Evolutionary conservation across 495 filamentous ascomycete genomes (phyloP), one percentile per base, ranked within the genome.

Genomic region (Apiosordaria backusii): DNA sequence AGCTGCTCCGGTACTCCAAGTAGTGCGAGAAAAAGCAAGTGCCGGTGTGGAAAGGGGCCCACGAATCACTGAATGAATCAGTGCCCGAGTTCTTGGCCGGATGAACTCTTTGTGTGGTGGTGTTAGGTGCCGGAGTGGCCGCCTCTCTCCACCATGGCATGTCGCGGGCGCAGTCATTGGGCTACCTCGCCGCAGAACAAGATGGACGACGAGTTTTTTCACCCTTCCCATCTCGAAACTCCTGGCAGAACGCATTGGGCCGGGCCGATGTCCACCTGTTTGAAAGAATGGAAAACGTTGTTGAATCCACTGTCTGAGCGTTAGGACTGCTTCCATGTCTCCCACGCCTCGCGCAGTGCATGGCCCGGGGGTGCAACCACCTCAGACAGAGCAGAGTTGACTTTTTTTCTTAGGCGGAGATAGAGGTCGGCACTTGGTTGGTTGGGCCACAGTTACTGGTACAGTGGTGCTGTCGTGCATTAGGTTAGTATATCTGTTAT

Each of bases 401-500:
- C 61, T 55, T 66, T 57, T 63, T 61, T 22, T 13, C 52, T 22
- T 55, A n/a, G 52, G 19, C 52, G 62, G 40, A 25, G 50, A 62
- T 61, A 64, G 62, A 62, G 27, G 66, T 57, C 72, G 66, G 72
- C 59, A 70, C 60, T 72, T 68, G 68, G 64, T 62, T 58, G 61
- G 63, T 26, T 55, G 23, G 35, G 61, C 57, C 58, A 65, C 57
- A 66, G 61, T 71, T 71, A 75, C 71, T 65, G 67, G 71, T 73
- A 73, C 72, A 61, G 64, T 61, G 21, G 52, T 66, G 63, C 63
- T 67, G 66, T 65, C 22, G 57, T 64, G 63, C 62, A 68, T 68
- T 59, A 62, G 69, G 67, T 60, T 68, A 68, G 69, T 68, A 68
- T 68, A 69, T 71, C 67, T 72, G 70, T 72, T 74, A 64, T 70